Conservation (phyloP, 129 eudicot species). For the Escallonia herrerae region DNA sequence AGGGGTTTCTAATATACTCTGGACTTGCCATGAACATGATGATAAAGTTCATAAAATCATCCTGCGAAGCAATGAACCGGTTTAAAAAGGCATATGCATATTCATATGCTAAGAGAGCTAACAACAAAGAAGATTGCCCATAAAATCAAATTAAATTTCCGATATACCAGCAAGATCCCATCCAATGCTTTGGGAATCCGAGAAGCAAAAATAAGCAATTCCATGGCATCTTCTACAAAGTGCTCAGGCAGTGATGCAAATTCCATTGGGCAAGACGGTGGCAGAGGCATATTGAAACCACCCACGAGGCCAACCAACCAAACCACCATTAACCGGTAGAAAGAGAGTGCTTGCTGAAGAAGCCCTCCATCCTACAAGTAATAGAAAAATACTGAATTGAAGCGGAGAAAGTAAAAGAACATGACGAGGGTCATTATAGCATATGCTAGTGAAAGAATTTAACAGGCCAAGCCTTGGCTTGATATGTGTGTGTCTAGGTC, state of each 20-base stretch:
- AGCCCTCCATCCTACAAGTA: constrained; percentile 62
- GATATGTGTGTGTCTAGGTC: too few relatives aligned
- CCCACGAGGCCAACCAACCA: constrained; percentile 83
- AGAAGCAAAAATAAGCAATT: constrained; percentile 88
- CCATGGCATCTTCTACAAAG: constrained; percentile 93
- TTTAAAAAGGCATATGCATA: too few relatives aligned
- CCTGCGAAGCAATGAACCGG: constrained; percentile 36
- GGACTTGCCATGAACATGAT: constrained; percentile 99
- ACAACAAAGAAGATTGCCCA: neutral
- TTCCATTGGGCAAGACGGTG: constrained; percentile 71
- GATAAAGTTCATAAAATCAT: constrained; percentile 95
- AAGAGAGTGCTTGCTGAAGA: constrained; percentile 78
- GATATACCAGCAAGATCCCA: constrained; percentile 67
- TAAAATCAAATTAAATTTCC: neutral
- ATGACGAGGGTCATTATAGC: too few relatives aligned
- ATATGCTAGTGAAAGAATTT: too few relatives aligned
- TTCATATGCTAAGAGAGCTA: too few relatives aligned
- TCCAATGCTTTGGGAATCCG: constrained; percentile 92
- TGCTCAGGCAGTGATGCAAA: constrained; percentile 97
- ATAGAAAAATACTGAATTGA: too few relatives aligned
- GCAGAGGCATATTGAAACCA: constrained; percentile 91
- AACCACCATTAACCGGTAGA: constrained; percentile 84
- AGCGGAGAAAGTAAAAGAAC: neutral
- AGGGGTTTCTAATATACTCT: constrained; percentile 87
- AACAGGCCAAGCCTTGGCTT: too few relatives aligned